Evolutionary conservation across 192 early-diverging fungal species (phyloP).

Genomic region (Backusella tarrabulga): DNA sequence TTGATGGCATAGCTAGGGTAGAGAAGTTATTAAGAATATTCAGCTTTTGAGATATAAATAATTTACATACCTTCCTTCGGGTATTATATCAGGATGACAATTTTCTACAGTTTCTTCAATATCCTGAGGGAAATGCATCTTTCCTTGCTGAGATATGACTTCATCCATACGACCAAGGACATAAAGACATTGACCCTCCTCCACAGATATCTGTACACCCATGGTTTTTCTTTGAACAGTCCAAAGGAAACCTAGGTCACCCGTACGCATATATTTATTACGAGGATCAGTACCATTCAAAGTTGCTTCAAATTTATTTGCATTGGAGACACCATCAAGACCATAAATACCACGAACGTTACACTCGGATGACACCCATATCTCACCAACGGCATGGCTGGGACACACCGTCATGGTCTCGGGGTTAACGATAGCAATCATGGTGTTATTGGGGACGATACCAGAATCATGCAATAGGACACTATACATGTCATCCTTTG

Average conservation of each 20-base stretch:
- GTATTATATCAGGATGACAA: slow-evolving; percentile 49
- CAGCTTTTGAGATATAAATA: neutral
- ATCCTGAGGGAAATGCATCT: slow-evolving; percentile 72
- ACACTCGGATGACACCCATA: slow-evolving; percentile 73
- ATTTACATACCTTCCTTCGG: slow-evolving; percentile 44
- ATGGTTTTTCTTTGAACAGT: slow-evolving; percentile 45
- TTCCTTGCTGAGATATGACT: slow-evolving; percentile 65
- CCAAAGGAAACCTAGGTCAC: slow-evolving; percentile 81
- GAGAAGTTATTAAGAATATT: neutral
- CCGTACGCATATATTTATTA: slow-evolving; percentile 71
- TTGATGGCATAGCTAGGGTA: slow-evolving; percentile 12
- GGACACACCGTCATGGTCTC: slow-evolving; percentile 62
- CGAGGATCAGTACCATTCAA: slow-evolving; percentile 61
- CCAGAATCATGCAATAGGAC: slow-evolving; percentile 69
- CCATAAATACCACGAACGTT: slow-evolving; percentile 46
- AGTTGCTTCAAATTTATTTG: slow-evolving; percentile 39
- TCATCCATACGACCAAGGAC: slow-evolving; percentile 71
- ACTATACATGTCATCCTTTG: slow-evolving; percentile 47
- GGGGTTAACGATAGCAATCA: slow-evolving; percentile 84
- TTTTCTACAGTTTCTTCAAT: slow-evolving; percentile 73
- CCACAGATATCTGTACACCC: slow-evolving; percentile 37
- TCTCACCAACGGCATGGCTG: slow-evolving; percentile 76
- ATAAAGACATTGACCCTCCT: slow-evolving; percentile 70
- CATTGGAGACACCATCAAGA: slow-evolving; percentile 32
- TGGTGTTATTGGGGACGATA: slow-evolving; percentile 70